Conservation (phyloP, 768 basidiomycete genomes). For the Imleria badia region DNA sequence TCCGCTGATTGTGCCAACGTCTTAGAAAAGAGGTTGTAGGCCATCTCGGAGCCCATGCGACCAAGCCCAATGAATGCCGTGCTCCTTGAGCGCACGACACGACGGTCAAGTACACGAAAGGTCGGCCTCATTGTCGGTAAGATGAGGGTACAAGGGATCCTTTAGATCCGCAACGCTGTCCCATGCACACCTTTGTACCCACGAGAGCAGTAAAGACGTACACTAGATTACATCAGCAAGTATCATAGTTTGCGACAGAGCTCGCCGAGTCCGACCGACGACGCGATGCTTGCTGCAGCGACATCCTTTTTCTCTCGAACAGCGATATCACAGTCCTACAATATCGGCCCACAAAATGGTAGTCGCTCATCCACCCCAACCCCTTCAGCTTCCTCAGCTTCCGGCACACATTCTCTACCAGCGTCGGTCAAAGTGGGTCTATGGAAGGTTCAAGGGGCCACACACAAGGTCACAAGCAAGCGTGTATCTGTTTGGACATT, state of each 20-base stretch:
- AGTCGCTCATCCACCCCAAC: conserved; percentile 40
- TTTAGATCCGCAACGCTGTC: conserved; percentile 1
- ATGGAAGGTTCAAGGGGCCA: conserved; percentile 86
- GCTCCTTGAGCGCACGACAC: conserved; percentile 43
- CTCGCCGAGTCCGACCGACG: no score
- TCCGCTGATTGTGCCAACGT: conserved; percentile 52
- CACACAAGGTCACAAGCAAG: conserved; percentile 87
- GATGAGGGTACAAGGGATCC: neutral
- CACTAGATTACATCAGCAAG: conserved; percentile 11
- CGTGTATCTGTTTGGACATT: conserved; percentile 91
- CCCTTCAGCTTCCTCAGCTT: conserved; percentile 31
- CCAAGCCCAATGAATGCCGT: conserved; percentile 86
- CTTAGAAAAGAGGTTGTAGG: conserved; percentile 80
- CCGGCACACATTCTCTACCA: conserved; percentile 41
- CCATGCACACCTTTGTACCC: neutral
- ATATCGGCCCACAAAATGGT: conserved; percentile 45
- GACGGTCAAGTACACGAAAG: conserved; percentile 37
- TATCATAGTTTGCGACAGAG: neutral
- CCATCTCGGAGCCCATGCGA: conserved; percentile 88
- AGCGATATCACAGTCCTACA: conserved; percentile 79
- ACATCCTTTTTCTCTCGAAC: conserved; percentile 81
- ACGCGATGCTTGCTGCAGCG: conserved; percentile 73
- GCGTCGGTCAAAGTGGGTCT: conserved; percentile 64
- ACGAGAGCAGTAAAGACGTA: neutral
- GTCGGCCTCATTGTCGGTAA: conserved; percentile 50